Evolutionary conservation across 441 rosid species (phyloP).

Genomic region (Eugenia klotzschiana): DNA sequence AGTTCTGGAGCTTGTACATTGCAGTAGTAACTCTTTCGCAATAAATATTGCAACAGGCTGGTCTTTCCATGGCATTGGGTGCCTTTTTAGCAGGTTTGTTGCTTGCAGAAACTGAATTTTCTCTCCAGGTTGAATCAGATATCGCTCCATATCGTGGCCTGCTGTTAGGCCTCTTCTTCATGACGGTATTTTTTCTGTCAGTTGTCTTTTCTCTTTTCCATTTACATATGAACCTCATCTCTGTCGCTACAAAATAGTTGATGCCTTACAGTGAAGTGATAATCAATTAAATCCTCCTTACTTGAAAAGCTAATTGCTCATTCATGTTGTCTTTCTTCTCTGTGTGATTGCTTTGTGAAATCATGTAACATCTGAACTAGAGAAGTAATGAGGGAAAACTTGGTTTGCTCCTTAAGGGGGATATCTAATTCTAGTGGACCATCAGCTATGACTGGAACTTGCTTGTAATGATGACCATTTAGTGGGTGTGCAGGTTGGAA

Average conservation of each 20-base stretch:
- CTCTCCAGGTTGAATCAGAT: conserved; percentile 98
- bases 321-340: background rate
- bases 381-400: background rate
- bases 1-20: background rate
- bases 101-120: conserved; percentile 98
- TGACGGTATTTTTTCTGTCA: conserved; percentile 51
- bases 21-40: background rate
- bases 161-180: conserved; percentile 92
- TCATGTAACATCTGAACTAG: background rate
- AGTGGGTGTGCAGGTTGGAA: conserved; percentile 72
- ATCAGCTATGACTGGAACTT: background rate
- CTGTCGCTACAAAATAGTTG: background rate
- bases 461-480: background rate
- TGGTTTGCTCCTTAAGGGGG: background rate
- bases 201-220: background rate
- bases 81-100: conserved; percentile 98
- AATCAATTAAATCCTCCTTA: background rate
- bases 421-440: background rate
- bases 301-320: background rate
- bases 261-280: background rate
- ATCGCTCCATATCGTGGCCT: conserved; percentile 99
- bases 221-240: background rate
- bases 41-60: conserved; percentile 53
- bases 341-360: background rate
- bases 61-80: conserved; percentile 98